phyloP scores from a whole-genome alignment of 257 asterid species.

The Euphrasia confusa region DNA sequence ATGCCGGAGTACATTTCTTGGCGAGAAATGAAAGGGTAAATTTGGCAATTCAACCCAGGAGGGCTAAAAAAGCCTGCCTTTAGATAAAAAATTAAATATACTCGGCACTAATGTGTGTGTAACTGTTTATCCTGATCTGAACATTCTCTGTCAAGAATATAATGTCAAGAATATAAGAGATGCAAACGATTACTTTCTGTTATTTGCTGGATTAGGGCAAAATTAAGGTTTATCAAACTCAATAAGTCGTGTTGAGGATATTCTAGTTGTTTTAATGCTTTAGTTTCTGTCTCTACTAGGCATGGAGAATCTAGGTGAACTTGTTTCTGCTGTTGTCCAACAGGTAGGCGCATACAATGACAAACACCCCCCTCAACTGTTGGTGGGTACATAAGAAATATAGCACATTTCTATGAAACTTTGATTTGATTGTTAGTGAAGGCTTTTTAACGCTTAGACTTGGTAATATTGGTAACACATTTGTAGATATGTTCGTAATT shows the following conservation, averaged over 20 bases:
- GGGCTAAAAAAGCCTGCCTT: too few species aligned
- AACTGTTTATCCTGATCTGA: too few species aligned
- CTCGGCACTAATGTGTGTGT: too few species aligned
- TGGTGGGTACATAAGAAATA: conserved; percentile 48
- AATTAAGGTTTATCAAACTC: neutral
- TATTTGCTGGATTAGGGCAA: too few species aligned
- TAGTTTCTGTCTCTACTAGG: conserved; percentile 41
- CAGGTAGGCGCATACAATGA: conserved; percentile 51
- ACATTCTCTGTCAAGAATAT: too few species aligned
- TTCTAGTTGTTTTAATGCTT: conserved; percentile 12
- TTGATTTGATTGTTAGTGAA: neutral
- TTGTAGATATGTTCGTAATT: conserved; percentile 12
- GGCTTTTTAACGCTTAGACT: conserved; percentile 20
- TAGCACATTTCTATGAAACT: neutral
- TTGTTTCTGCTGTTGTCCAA: conserved; percentile 59
- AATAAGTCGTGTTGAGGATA: neutral
- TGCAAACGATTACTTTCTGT: too few species aligned
- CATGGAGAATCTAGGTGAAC: conserved; percentile 67
- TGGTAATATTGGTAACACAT: conserved; percentile 2
- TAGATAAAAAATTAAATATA: too few species aligned
- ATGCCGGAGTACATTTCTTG: too few species aligned
- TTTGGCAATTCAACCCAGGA: too few species aligned
- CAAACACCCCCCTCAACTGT: conserved; percentile 55
- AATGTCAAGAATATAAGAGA: too few species aligned
- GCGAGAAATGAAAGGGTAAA: too few species aligned